Base-by-base conservation (phyloP, 2,329 filamentous ascomycete genomes). In the Paracoccidioides lutzii region DNA sequence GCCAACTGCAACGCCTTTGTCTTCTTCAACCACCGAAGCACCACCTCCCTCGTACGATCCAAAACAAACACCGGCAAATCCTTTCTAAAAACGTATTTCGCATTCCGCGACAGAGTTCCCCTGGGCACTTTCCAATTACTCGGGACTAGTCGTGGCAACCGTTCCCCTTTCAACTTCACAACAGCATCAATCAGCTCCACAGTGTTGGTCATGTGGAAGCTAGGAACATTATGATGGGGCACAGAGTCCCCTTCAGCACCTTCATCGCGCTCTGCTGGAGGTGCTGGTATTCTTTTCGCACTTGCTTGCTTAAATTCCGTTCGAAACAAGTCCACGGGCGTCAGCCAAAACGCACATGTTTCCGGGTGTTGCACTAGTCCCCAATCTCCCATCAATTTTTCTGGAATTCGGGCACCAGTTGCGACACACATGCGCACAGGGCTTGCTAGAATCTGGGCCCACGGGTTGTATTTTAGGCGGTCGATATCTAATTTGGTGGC, bases 31-130 rank as follows among this genome's bases (percentile, higher is more conserved):
- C 66, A 65, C 53, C 66, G 68, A 6, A 68, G 49, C 0, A 69
- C 64, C 8, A 69, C 64, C 46, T 63, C 66, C 22, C 69, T 67
- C 64, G 77, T 65, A 48, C 69, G 58, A 5, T 59, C 60, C 0
- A 74, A 59, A 3, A 77, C 61, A 48, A 76, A 69, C 3, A 68
- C 65, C 3, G 73, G 63, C 71, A 78, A 77, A 61, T 79, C 75
- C 52, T 72, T 63, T 12, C 74, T 68, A 75, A 76, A 79, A 0
- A 75, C 64, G 10, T 75, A 54, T 4, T 64, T 63, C 33, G 62
- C 65, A 28, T 69, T 48, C 5, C 58, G 45, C 1, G 63, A 65
- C 30, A 69, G 44, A 5, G 66, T 65, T 0, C 69, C 63, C 3
- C 61, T 40, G 22, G 67, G 63, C 62, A 63, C 54, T 64, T 71